phyloP scores from a whole-genome alignment of 108 stramenopile genomes.

The Chaetoceros tenuissimus region DNA sequence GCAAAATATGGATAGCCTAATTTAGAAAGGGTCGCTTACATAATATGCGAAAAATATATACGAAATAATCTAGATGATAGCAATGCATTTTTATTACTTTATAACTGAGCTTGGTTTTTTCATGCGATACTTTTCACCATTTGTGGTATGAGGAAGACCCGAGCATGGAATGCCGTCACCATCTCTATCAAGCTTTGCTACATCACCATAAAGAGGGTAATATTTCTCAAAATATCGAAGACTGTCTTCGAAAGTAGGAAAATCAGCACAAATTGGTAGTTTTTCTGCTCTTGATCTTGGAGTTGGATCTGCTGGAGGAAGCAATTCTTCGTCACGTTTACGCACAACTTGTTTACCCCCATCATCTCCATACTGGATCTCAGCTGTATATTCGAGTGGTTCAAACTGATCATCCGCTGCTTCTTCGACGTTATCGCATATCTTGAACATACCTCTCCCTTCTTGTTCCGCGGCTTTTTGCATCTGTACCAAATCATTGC shows the following conservation, averaged over 20 bases:
- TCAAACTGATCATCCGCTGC: constrained; percentile 26
- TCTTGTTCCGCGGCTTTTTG: constrained; percentile 22
- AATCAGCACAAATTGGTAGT: constrained; percentile 44
- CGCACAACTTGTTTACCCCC: constrained; percentile 29
- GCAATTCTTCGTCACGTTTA: constrained; percentile 1
- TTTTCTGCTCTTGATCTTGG: constrained; percentile 37
- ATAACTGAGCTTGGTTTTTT: constrained; percentile 44
- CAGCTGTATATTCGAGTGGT: constrained; percentile 26
- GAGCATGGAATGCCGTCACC: constrained; percentile 64
- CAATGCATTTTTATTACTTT: no score
- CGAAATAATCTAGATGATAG: no score
- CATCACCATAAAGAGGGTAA: constrained; percentile 42
- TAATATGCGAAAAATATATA: no score
- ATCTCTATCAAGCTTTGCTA: constrained; percentile 56
- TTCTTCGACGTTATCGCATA: constrained; percentile 9
- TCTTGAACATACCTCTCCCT: constrained; percentile 28
- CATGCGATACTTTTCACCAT: constrained; percentile 36
- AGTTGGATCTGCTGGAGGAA: constrained; percentile 11
- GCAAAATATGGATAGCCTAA: constrained; percentile 12
- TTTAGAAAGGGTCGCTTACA: no score
- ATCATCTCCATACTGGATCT: constrained; percentile 29
- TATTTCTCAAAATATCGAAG: constrained; percentile 47
- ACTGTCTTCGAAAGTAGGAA: constrained; percentile 49
- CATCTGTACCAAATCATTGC: constrained; percentile 9
- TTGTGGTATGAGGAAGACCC: constrained; percentile 45